Base-by-base conservation (phyloP, 1,284 basidiomycete genomes). In the Trametes pubescens region DNA sequence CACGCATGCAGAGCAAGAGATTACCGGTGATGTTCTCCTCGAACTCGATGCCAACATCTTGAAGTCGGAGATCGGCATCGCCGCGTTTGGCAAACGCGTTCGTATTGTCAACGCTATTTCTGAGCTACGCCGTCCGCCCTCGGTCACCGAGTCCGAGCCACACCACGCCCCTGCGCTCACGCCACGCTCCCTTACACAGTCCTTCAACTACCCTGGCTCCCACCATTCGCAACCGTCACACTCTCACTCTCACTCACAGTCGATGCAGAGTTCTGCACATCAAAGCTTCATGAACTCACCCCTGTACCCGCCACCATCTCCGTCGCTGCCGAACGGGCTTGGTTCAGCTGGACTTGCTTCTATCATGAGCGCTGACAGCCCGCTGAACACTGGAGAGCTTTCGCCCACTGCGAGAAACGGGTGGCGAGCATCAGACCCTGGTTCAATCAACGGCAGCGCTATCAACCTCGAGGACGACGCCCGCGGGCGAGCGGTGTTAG, bases 91-190 rank as follows among this genome's bases (percentile, higher is more conserved):
- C 24, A 97, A 98, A 76, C 93, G 97, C 18, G 87, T 95, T 75
- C 90, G 95, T 57, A 95, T 99, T 60, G 91, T 93, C 37, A 96
- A 97, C 71, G 95, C 94, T n/a, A 98, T 99, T 74, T 81, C 88
- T 24, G 97, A 99, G 69, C 86, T 99, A 2, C 87, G 89, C 29
- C 85, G 88, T 1, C 91, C 92, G 0, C 83, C 86, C 0, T 89
- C 88, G 0, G 75, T 86, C 64, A 61, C 67, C 10, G 72, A 73
- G 40, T 73, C 65, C 67, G 69, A 69, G 67, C 64, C 63, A 51
- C 59, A 66, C 54, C 57, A 66, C 18, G 46, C 69, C 43, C 47
- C 65, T 57, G 68, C 65, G 29, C 62, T 64, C 40, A 73, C 71
- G 7, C 71, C 73, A 24, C 78, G 79, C 60, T 82, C 82, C 13